Conservation (phyloP, 371 early-diverging fungal genomes). For the Zopfochytrium polystomum region DNA sequence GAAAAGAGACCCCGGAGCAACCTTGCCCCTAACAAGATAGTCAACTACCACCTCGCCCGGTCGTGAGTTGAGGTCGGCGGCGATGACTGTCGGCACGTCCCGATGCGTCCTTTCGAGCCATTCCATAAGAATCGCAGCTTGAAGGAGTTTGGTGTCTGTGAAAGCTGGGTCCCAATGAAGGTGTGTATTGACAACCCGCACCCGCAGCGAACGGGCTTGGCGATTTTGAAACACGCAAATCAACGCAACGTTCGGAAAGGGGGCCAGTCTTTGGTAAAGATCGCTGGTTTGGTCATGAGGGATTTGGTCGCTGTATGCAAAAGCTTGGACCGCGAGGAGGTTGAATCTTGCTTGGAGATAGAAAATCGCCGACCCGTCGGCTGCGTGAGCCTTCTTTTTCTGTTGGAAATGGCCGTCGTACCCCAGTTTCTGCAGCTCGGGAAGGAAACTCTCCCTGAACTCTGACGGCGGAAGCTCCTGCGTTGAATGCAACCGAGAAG, state of each 20-base stretch:
- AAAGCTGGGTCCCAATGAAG: conserved; percentile 87
- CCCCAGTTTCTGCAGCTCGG: conserved; percentile 83
- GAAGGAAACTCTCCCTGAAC: conserved; percentile 76
- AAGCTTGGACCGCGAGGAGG: conserved; percentile 47
- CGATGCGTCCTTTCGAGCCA: conserved; percentile 60
- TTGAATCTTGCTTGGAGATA: conserved; percentile 45
- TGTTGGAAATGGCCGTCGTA: conserved; percentile 80
- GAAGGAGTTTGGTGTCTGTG: conserved; percentile 94
- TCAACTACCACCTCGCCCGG: conserved; percentile 34
- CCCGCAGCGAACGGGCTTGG: conserved; percentile 66
- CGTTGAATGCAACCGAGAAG: neutral
- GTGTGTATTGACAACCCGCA: conserved; percentile 89
- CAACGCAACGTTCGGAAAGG: conserved; percentile 82
- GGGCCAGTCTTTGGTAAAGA: conserved; percentile 24
- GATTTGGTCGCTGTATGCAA: conserved; percentile 65
- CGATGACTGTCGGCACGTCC: conserved; percentile 35
- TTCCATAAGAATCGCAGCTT: conserved; percentile 89
- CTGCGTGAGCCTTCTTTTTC: conserved; percentile 44
- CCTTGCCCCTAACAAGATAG: conserved; percentile 33
- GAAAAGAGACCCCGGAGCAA: conserved; percentile 20
- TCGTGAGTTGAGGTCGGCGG: conserved; percentile 35
- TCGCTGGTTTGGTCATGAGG: conserved; percentile 24
- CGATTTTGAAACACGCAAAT: conserved; percentile 76
- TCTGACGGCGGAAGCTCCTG: conserved; percentile 80
- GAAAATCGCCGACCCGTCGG: conserved; percentile 97